phyloP scores from a whole-genome alignment of 768 basidiomycete species.

The Suillus brevipes region DNA sequence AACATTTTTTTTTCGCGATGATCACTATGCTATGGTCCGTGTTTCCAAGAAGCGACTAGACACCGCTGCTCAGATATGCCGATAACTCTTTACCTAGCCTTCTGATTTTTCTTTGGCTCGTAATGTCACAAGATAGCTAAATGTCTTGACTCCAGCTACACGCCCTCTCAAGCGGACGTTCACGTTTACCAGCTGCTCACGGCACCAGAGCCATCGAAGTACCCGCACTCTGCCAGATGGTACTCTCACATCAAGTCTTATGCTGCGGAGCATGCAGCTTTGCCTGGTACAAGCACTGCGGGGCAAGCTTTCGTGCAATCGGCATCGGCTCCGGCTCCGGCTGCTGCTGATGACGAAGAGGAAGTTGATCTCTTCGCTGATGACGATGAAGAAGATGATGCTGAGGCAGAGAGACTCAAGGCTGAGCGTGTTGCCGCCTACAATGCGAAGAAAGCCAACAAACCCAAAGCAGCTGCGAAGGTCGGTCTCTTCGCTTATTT shows the following conservation, averaged over 20 bases:
- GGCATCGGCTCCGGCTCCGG: conserved; percentile 44
- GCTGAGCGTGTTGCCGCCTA: conserved; percentile 93
- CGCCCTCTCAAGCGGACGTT: conserved; percentile 93
- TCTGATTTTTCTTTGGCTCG: conserved; percentile 52
- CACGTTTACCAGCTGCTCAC: conserved; percentile 82
- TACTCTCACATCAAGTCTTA: conserved; percentile 93
- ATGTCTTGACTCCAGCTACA: conserved; percentile 56
- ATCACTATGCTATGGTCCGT: conserved; percentile 88
- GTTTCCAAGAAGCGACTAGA: conserved; percentile 96
- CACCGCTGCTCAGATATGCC: conserved; percentile 79
- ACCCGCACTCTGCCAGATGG: conserved; percentile 85
- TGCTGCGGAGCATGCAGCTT: conserved; percentile 68
- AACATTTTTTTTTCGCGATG: conserved; percentile 48
- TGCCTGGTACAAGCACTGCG: conserved; percentile 85
- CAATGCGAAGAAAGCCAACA: conserved; percentile 88
- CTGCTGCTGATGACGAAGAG: conserved; percentile 46
- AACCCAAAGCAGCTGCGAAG: conserved; percentile 88
- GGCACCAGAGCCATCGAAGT: conserved; percentile 60
- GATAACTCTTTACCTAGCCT: conserved; percentile 69
- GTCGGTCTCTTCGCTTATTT: conserved; percentile 37
- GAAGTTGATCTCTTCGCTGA: conserved; percentile 85
- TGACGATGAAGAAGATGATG: conserved; percentile 79
- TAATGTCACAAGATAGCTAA: conserved; percentile 11
- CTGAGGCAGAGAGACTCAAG: conserved; percentile 84
- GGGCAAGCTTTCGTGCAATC: conserved; percentile 69